Conservation (phyloP, 2,329 filamentous ascomycete species). For the Ophiostoma quercus region DNA sequence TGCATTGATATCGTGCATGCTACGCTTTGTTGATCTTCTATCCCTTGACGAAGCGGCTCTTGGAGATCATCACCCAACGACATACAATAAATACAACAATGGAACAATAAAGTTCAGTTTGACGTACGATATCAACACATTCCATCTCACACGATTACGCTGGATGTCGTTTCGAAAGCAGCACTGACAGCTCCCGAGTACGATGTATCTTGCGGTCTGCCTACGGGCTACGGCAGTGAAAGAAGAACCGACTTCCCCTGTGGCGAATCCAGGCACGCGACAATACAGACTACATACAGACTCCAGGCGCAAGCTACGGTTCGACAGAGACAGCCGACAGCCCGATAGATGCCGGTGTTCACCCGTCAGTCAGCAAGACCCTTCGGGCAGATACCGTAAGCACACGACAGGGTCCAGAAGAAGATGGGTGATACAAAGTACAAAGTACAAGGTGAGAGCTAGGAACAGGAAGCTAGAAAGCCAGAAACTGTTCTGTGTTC, state of each 20-base stretch:
- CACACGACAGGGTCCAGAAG: not conserved
- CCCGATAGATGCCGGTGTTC: not conserved
- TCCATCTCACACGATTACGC: not conserved
- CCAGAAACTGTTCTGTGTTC: not conserved
- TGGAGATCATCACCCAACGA: not conserved
- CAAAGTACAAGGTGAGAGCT: not conserved
- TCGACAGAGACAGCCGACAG: not conserved
- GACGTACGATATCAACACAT: no score
- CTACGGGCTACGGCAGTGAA: not conserved
- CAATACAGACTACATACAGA: no score
- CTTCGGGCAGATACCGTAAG: not conserved
- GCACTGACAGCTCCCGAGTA: not conserved
- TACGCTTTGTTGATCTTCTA: not conserved
- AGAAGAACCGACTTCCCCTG: no score
- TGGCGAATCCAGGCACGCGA: no score
- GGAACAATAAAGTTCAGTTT: not conserved
- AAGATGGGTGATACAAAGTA: not conserved
- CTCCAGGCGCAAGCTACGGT: not conserved
- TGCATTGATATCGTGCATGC: not conserved
- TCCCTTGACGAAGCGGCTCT: not conserved
- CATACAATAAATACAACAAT: not conserved
- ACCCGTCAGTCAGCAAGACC: not conserved
- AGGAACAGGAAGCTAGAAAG: not conserved
- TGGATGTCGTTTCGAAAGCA: not conserved
- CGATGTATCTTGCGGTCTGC: no score